phyloP scores from a whole-genome alignment of 1,284 basidiomycete species.

The Leccinum cinnamomeum region DNA sequence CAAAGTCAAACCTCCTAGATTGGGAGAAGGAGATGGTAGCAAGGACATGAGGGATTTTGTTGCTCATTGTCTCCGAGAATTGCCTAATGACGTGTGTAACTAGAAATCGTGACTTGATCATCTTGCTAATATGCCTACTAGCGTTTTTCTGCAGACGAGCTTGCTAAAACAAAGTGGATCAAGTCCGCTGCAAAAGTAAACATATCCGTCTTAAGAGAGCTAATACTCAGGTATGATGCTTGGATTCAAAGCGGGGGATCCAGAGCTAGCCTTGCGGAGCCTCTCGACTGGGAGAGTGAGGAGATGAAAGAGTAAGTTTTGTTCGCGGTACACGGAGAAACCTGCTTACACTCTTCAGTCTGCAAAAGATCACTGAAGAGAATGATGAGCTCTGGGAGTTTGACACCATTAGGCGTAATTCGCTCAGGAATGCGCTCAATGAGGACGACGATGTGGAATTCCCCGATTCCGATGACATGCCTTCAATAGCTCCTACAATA shows the following conservation, averaged over 20 bases:
- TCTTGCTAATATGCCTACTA: slow-evolving; percentile 37
- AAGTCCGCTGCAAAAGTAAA: slow-evolving; percentile 72
- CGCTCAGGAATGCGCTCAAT: slow-evolving; percentile 25
- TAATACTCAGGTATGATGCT: slow-evolving; percentile 72
- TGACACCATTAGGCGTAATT: slow-evolving; percentile 62
- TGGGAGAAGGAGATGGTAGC: slow-evolving; percentile 77
- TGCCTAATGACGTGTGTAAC: slow-evolving; percentile 69
- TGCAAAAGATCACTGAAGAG: slow-evolving; percentile 34
- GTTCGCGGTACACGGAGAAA: background rate
- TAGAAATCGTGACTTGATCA: background rate
- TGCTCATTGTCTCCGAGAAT: slow-evolving; percentile 81
- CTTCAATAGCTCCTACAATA: slow-evolving; percentile 45
- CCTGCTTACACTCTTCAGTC: slow-evolving; percentile 29
- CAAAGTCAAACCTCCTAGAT: slow-evolving; percentile 79
- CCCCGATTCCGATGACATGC: slow-evolving; percentile 31
- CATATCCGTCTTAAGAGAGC: slow-evolving; percentile 76
- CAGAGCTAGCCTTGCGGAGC: slow-evolving; percentile 75
- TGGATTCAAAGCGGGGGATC: slow-evolving; percentile 83
- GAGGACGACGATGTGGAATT: slow-evolving; percentile 21
- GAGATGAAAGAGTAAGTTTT: slow-evolving; percentile 51
- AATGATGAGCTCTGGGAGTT: slow-evolving; percentile 73
- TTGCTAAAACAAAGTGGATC: slow-evolving; percentile 93
- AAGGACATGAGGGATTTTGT: slow-evolving; percentile 92
- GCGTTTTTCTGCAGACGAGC: slow-evolving; percentile 88
- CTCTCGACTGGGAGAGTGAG: slow-evolving; percentile 70